Evolutionary conservation across 2,329 filamentous ascomycete genomes (phyloP).

Genomic region (Trichophyton benhamiae): DNA sequence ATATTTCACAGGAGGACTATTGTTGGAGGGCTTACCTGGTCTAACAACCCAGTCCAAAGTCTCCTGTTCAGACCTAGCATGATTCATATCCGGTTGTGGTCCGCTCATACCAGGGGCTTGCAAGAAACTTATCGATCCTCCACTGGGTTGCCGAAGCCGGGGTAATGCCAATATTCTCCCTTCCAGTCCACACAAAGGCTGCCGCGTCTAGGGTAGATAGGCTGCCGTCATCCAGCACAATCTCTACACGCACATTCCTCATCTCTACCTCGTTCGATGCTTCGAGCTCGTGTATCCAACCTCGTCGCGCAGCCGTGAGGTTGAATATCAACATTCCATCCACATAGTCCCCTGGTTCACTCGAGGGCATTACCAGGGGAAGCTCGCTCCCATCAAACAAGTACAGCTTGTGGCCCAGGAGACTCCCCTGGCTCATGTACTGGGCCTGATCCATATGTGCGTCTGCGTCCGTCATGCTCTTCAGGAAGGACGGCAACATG

Average conservation of each 20-base stretch:
- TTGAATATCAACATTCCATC: constrained; percentile 22
- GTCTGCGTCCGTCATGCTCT: constrained; percentile 17
- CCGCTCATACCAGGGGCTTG: constrained; percentile 6
- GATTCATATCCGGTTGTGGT: constrained; percentile 1
- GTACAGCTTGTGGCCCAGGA: constrained; percentile 19
- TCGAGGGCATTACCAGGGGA: constrained; percentile 18
- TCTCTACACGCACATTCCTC: constrained; percentile 16
- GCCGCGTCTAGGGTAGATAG: constrained; percentile 18
- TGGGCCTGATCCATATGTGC: constrained; percentile 14
- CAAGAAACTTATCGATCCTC: constrained; percentile 11
- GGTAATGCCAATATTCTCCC: neutral
- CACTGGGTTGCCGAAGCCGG: constrained; percentile 4
- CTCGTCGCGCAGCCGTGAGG: constrained; percentile 17
- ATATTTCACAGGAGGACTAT: neutral
- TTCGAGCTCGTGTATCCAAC: constrained; percentile 19
- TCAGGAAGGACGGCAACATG: constrained; percentile 23
- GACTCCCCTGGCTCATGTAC: constrained; percentile 20
- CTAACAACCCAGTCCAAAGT: neutral
- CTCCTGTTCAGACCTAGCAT: neutral
- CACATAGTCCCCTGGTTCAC: constrained; percentile 11
- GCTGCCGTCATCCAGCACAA: constrained; percentile 14
- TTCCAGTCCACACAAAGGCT: constrained; percentile 18
- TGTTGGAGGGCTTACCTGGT: neutral
- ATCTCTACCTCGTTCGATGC: constrained; percentile 13
- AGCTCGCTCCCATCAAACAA: constrained; percentile 12